These are phyloP conservation scores for Lindgomyces ingoldianus DNA, from an alignment of 495 filamentous ascomycete species.

Conservation along the genomic window DNA sequence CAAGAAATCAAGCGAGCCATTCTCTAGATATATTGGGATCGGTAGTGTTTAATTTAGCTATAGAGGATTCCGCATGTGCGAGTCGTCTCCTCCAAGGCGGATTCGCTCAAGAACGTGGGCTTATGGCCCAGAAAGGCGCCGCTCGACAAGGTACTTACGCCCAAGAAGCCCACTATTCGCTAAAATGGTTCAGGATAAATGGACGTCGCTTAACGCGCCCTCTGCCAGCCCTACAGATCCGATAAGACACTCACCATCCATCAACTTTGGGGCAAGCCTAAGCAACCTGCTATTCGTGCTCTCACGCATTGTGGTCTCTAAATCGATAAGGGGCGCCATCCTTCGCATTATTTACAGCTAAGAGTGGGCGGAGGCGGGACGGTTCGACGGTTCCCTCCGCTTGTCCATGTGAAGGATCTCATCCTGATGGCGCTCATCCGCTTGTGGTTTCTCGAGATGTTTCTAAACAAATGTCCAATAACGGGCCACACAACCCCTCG, in stretches of 20 bases:
- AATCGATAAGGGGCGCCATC: not conserved
- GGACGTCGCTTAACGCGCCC: constrained; percentile 3
- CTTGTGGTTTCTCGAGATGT: not conserved
- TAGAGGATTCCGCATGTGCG: not conserved
- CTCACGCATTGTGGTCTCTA: not conserved
- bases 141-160: not conserved
- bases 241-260: constrained; percentile 7
- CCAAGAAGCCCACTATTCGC: not conserved
- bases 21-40: not conserved
- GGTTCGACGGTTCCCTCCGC: constrained; percentile 14
- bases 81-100: constrained; percentile 1
- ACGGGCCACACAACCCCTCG: not conserved
- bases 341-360: constrained; percentile 12
- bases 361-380: constrained; percentile 17
- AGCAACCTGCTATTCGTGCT: not conserved
- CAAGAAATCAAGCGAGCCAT: too few relatives aligned
- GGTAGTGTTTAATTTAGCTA: constrained; percentile 16
- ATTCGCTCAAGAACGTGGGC: not conserved
- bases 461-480: not conserved
- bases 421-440: not conserved
- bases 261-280: not conserved
- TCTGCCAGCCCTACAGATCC: constrained; percentile 23
- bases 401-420: not conserved
- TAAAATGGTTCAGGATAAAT: constrained; percentile 16
- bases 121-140: constrained; percentile 7